A percentile compares a stretch with the other conserved stretches of the same genome.
phyloP scores from a whole-genome alignment of 495 filamentous ascomycete species.

The Trichocladium antarcticum region DNA sequence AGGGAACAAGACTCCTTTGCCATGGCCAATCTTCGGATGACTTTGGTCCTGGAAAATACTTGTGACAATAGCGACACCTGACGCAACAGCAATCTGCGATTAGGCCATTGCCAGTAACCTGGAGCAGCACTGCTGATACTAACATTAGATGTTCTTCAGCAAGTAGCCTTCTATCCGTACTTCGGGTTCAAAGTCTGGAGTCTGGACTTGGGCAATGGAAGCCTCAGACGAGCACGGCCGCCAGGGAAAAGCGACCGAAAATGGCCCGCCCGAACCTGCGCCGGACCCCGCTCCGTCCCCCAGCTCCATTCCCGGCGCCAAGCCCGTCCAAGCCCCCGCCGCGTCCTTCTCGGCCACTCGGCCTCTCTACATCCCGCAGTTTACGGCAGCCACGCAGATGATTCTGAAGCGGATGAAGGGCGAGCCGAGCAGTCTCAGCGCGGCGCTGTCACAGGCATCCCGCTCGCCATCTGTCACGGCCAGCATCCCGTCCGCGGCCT shows the following conservation, averaged over 20 bases:
- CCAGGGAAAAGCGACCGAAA: neutral
- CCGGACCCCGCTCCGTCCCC: neutral
- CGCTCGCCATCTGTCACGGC: slow-evolving; percentile 14
- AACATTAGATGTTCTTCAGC: too few relatives aligned
- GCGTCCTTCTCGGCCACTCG: slow-evolving; percentile 18
- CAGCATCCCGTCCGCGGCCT: slow-evolving; percentile 29
- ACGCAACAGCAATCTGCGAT: too few relatives aligned
- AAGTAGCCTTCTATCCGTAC: too few relatives aligned
- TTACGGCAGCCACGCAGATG: slow-evolving; percentile 45
- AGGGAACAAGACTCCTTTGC: neutral
- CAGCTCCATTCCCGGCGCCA: neutral
- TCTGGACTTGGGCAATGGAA: neutral
- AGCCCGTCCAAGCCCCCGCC: slow-evolving; percentile 2
- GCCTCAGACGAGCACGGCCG: neutral
- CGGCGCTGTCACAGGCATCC: slow-evolving; percentile 27
- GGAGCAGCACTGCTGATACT: too few relatives aligned
- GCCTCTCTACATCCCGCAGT: slow-evolving; percentile 40
- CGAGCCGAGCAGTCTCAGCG: slow-evolving; percentile 28
- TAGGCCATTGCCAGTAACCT: too few relatives aligned
- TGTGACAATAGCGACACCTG: too few relatives aligned
- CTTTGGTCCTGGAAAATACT: too few relatives aligned
- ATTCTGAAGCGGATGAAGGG: slow-evolving; percentile 44
- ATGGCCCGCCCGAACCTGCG: neutral
- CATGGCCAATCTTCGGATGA: too few relatives aligned
- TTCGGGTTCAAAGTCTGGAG: too few relatives aligned